Percentiles rank a stretch among this genome's conserved stretches.
phyloP scores from a whole-genome alignment of 768 basidiomycete species.

The Leccinellum rugosiceps region DNA sequence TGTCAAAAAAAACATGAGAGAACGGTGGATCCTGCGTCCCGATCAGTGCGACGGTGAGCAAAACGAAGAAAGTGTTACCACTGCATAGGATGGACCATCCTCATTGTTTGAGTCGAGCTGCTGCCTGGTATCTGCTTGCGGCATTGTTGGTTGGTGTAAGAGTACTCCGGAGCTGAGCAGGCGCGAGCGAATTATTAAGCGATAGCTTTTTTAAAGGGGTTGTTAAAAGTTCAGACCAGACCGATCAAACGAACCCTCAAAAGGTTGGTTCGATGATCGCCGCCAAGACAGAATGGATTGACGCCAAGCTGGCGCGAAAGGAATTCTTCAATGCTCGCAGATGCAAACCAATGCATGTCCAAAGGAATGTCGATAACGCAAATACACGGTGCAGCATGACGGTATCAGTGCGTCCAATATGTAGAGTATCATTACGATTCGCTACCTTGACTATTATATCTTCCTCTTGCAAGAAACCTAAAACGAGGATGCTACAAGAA shows the following conservation, averaged over 20 bases:
- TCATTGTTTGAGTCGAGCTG: neutral
- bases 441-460: slow-evolving; percentile 28
- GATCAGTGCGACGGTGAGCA: slow-evolving; percentile 6
- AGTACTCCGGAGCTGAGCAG: neutral
- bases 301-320: neutral
- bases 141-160: slow-evolving; percentile 1
- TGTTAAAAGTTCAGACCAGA: neutral
- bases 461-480: slow-evolving; percentile 9
- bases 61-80: slow-evolving; percentile 5
- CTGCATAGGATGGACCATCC: neutral
- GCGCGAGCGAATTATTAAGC: slow-evolving; percentile 20
- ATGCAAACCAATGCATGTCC: slow-evolving; percentile 6
- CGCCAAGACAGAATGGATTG: neutral
- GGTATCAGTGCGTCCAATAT: slow-evolving; percentile 28
- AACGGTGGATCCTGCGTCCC: slow-evolving; percentile 24
- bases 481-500: slow-evolving; percentile 1
- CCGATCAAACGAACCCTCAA: neutral
- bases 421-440: slow-evolving; percentile 32
- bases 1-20: slow-evolving; percentile 29
- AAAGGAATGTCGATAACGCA: slow-evolving; percentile 25
- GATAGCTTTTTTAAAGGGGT: neutral
- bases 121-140: neutral
- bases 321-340: slow-evolving; percentile 2
- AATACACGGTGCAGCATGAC: slow-evolving; percentile 19
- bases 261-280: neutral